Base-by-base conservation (phyloP, 768 basidiomycete species). In the Tricholoma saponaceum region DNA sequence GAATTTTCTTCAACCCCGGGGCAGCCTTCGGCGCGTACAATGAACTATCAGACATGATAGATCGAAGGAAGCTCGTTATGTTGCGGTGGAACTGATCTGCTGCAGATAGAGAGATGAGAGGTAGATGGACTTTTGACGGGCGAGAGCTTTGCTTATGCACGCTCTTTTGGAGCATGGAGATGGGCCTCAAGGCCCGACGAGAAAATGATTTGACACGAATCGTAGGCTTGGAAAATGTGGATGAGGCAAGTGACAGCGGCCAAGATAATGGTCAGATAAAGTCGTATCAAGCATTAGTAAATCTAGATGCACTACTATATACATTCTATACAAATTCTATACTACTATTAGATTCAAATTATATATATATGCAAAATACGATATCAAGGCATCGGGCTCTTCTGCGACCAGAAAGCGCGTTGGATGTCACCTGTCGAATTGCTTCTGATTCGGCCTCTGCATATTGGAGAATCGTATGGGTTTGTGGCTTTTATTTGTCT, bases 1-100 rank as follows among this genome's bases (percentile, higher is more conserved):
- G 75, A 52, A 89, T 81, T 69, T 93, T 92, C 68, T 89, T 88
- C 58, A 97, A 76, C 10, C 85, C 86, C 4, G 69, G 67, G 32
- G 67, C 60, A 37, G 67, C 67, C 52, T 64, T 63, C 23, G 69
- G 65, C n/a, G 63, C 66, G 44, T 65, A 67, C 20, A 69, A 65
- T n/a, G 66, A 53, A 41, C 70, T 64, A 54, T 75, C 74, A 3
- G 75, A 65, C 82, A 85, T 84, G 47, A 79, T 76, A 0, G 75
- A 72, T 41, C 79, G 70, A 51, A 89, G 66, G 50, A 87, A 75
- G 56, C 77, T 81, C 57, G 77, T 69, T 47, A 86, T 69, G 55
- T 81, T 79, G 65, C 81, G 82, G 57, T 74, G 74, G 62, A 89
- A 87, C 63, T 87, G 83, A 41, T 82, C 77, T 54, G 70, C 67